A percentile compares a stretch with the other conserved stretches of the same genome.
phyloP scores from a whole-genome alignment of 2,329 filamentous ascomycete genomes.

The Tolypocladium amazonense region DNA sequence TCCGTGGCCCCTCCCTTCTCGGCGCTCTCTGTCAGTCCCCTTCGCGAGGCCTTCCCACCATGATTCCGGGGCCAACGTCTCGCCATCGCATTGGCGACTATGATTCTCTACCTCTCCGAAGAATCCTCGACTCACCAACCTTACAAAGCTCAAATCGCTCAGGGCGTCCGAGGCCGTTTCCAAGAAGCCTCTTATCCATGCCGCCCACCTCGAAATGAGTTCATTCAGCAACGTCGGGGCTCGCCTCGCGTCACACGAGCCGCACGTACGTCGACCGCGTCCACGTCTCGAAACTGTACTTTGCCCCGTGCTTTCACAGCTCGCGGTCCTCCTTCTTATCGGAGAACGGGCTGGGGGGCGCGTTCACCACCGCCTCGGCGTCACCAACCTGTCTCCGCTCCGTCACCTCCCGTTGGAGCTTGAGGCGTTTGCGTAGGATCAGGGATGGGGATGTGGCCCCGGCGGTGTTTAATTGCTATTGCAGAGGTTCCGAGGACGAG shows the following conservation, averaged over 20 bases:
- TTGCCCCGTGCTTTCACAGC: slow-evolving; percentile 14
- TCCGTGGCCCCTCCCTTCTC: background rate
- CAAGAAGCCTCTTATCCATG: background rate
- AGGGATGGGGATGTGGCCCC: slow-evolving; percentile 21
- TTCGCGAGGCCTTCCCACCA: too few relatives aligned
- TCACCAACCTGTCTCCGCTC: slow-evolving; percentile 88
- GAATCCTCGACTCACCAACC: background rate
- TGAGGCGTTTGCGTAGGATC: slow-evolving; percentile 54
- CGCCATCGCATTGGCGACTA: background rate
- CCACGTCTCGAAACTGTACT: background rate
- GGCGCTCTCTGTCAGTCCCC: background rate
- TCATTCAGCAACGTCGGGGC: background rate
- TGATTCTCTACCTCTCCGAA: background rate
- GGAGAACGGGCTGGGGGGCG: slow-evolving; percentile 19
- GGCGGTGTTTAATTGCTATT: slow-evolving; percentile 67
- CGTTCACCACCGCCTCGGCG: slow-evolving; percentile 64
- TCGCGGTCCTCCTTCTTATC: slow-evolving; percentile 20
- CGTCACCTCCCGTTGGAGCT: slow-evolving; percentile 58
- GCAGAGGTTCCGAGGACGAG: slow-evolving; percentile 88
- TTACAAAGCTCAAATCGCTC: background rate
- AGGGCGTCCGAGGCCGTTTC: background rate
- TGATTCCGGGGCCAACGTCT: background rate
- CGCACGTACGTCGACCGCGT: background rate
- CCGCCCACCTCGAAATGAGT: background rate
- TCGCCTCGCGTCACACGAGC: background rate